These are phyloP conservation scores for Amanita exitialis DNA, from an alignment of 768 basidiomycete genomes.

Conservation along the genomic window DNA sequence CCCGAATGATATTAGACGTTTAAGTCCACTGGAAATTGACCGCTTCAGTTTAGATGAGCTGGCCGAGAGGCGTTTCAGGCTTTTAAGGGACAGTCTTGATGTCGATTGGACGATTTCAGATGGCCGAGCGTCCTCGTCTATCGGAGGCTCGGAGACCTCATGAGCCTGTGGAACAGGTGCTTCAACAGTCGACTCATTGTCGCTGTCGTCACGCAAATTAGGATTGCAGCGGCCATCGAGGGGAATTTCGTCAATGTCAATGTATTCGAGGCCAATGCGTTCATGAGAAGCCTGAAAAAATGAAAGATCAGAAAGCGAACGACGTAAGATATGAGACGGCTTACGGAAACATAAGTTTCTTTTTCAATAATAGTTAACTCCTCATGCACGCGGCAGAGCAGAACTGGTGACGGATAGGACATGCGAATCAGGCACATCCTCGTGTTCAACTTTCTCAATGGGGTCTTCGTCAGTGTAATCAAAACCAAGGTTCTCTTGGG, in stretches of 20 bases:
- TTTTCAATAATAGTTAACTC: not conserved
- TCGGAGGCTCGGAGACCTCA: not conserved
- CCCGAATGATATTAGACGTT: not conserved
- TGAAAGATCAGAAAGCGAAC: not conserved
- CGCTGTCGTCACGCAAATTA: not conserved
- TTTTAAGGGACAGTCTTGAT: not conserved
- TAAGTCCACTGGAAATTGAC: not conserved
- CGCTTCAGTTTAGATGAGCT: not conserved
- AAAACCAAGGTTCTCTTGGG: not conserved
- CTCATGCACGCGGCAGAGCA: not conserved
- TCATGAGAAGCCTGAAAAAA: not conserved
- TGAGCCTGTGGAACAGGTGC: not conserved
- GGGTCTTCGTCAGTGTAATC: not conserved
- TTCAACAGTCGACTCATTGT: not conserved
- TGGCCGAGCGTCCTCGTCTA: not conserved
- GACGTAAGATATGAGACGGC: not conserved
- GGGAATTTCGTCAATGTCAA: not conserved
- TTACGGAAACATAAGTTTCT: not conserved
- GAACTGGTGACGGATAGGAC: not conserved
- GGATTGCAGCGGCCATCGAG: not conserved
- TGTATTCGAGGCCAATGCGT: not conserved
- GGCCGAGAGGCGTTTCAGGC: not conserved
- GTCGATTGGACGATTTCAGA: not conserved
- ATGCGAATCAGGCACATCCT: not conserved
- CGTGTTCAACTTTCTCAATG: not conserved